Conservation (phyloP, 148 eudicot species). For the Diospyros kaki region DNA sequence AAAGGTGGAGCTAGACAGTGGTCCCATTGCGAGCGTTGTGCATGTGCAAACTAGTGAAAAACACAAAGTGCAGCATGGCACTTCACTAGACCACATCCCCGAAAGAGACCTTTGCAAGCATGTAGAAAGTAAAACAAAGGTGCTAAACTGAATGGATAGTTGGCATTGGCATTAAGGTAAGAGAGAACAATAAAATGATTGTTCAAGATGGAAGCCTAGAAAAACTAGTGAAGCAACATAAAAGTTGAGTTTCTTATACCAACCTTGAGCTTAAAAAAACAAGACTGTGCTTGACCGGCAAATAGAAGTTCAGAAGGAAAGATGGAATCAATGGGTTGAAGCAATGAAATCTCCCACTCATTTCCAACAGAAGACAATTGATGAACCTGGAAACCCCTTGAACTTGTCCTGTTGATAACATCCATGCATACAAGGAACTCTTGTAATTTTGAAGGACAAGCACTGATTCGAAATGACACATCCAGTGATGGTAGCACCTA, state of each 20-base stretch:
- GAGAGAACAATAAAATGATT: neutral
- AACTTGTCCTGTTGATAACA: slow-evolving; percentile 73
- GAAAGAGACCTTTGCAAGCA: neutral
- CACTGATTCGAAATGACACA: slow-evolving; percentile 68
- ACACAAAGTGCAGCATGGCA: neutral
- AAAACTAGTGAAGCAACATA: neutral
- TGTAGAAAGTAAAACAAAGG: neutral
- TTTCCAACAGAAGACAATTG: slow-evolving; percentile 80
- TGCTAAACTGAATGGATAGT: neutral
- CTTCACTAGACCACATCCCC: neutral
- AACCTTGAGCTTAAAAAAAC: slow-evolving; percentile 91
- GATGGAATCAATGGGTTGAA: slow-evolving; percentile 50
- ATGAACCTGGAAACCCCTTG: slow-evolving; percentile 65
- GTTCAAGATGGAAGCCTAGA: neutral
- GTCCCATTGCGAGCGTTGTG: neutral
- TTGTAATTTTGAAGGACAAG: slow-evolving; percentile 63
- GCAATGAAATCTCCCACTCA: slow-evolving; percentile 69
- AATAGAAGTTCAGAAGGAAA: slow-evolving; percentile 49
- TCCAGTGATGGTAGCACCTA: slow-evolving; percentile 89
- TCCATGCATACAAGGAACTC: slow-evolving; percentile 87
- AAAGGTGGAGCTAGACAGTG: slow-evolving; percentile 2
- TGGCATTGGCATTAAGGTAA: neutral
- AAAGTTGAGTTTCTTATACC: slow-evolving; percentile 16
- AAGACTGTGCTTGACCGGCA: slow-evolving; percentile 86
- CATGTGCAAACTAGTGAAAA: neutral